Conservation (phyloP, 2,329 filamentous ascomycete genomes). For the Penicillium sp. region DNA sequence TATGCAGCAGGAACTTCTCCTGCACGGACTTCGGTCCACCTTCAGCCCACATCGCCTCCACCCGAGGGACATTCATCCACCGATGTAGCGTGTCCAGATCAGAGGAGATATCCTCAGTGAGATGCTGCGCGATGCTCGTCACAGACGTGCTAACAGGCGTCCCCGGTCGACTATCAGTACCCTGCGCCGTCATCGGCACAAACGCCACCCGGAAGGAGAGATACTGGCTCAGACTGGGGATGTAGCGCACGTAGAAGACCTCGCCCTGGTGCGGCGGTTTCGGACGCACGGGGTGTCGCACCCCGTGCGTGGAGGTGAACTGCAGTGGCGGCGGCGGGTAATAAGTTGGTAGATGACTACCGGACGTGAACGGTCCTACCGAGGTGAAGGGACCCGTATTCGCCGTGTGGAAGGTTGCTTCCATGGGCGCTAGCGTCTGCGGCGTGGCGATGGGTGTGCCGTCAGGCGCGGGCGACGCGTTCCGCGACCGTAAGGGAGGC, state of each 20-base stretch:
- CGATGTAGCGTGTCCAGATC: conserved; percentile 70
- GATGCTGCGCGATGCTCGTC: conserved; percentile 43
- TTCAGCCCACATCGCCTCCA: conserved; percentile 80
- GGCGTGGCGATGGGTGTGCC: conserved; percentile 12
- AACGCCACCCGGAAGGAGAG: conserved; percentile 80
- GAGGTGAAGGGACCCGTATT: conserved; percentile 29
- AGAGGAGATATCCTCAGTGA: conserved; percentile 42
- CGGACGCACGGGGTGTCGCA: conserved; percentile 80
- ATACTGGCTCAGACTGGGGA: conserved; percentile 78
- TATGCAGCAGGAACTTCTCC: conserved; percentile 64
- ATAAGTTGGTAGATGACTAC: conserved; percentile 84
- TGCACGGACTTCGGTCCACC: conserved; percentile 56
- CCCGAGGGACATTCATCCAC: conserved; percentile 87
- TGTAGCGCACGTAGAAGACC: conserved; percentile 82
- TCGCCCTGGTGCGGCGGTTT: conserved; percentile 90
- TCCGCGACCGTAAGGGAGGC: conserved; percentile 51
- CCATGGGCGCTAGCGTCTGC: conserved; percentile 11
- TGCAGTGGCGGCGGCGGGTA: conserved; percentile 81
- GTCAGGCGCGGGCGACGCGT: conserved; percentile 49
- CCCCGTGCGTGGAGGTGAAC: conserved; percentile 72
- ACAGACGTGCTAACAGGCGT: conserved; percentile 30
- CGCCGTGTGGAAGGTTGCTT: conserved; percentile 37
- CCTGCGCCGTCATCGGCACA: conserved; percentile 52
- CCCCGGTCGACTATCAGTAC: conserved; percentile 40
- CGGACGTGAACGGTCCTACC: conserved; percentile 71